phyloP scores from a whole-genome alignment of 2,329 filamentous ascomycete genomes.

The Bimuria novae-zelandiae region DNA sequence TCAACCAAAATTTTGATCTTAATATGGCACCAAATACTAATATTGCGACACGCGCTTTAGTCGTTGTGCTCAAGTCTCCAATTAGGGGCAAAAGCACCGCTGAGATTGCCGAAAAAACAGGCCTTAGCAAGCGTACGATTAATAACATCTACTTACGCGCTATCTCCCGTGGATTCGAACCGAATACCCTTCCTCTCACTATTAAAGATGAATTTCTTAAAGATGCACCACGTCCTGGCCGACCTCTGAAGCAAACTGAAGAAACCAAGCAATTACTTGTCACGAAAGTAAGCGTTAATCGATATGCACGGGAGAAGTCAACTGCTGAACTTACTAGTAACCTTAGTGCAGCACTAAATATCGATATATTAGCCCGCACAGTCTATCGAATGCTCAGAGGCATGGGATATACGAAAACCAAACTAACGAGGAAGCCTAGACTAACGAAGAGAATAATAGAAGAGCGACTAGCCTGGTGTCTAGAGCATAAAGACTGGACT shows the following conservation, averaged over 20 bases:
- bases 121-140: constrained; percentile 6
- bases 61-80: constrained; percentile 9
- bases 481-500: too few species aligned
- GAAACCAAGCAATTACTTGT: constrained; percentile 1
- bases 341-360: neutral
- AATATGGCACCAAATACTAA: constrained; percentile 5
- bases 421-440: too few species aligned
- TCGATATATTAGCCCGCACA: neutral
- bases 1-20: neutral
- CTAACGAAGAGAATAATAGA: too few species aligned
- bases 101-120: constrained; percentile 5
- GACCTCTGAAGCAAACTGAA: constrained; percentile 11
- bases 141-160: constrained; percentile 13
- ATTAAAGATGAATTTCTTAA: constrained; percentile 8
- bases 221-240: constrained; percentile 9
- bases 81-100: neutral
- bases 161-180: constrained; percentile 14
- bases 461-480: too few species aligned
- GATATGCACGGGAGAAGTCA: constrained; percentile 15
- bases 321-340: constrained; percentile 5
- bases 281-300: constrained; percentile 8
- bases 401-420: neutral
- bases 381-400: neutral
- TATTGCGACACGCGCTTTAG: constrained; percentile 5
- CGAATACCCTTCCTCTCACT: constrained; percentile 5